A percentile compares a stretch with the other conserved stretches of the same genome.
phyloP scores from a whole-genome alignment of 345 rosid species.

The Eucalyptus curtisii region DNA sequence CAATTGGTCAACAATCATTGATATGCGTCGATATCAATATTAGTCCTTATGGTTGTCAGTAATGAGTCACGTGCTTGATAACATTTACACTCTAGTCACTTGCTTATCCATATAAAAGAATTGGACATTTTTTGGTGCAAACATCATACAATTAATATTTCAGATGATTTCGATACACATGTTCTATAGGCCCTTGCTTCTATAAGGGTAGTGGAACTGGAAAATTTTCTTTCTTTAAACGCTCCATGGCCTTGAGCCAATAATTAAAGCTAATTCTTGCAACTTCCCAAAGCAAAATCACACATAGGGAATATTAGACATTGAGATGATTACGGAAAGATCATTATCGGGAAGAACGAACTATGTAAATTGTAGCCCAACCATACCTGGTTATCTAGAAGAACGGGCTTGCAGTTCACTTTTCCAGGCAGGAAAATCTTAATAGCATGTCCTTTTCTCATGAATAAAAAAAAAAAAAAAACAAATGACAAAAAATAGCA shows the following conservation, averaged over 20 bases:
- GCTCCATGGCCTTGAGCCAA: neutral
- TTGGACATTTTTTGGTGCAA: neutral
- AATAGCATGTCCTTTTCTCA: neutral
- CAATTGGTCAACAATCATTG: no score
- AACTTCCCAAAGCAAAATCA: neutral
- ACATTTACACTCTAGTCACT: neutral
- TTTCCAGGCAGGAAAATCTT: neutral
- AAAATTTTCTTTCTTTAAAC: neutral
- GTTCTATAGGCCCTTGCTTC: neutral
- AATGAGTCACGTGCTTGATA: neutral
- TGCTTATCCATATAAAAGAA: no score
- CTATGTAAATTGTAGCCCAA: neutral
- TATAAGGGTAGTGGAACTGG: neutral
- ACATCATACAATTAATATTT: neutral
- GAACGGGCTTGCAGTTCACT: neutral
- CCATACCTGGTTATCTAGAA: neutral
- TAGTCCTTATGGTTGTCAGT: neutral
- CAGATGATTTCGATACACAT: neutral
- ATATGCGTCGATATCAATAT: no score
- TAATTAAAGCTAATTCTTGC: neutral
- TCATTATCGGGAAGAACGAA: neutral
- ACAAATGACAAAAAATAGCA: neutral
- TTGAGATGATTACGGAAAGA: neutral
- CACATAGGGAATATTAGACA: neutral
- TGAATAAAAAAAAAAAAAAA: neutral